phyloP scores from a whole-genome alignment of 1,284 basidiomycete genomes.

The Naganishia sp. region DNA sequence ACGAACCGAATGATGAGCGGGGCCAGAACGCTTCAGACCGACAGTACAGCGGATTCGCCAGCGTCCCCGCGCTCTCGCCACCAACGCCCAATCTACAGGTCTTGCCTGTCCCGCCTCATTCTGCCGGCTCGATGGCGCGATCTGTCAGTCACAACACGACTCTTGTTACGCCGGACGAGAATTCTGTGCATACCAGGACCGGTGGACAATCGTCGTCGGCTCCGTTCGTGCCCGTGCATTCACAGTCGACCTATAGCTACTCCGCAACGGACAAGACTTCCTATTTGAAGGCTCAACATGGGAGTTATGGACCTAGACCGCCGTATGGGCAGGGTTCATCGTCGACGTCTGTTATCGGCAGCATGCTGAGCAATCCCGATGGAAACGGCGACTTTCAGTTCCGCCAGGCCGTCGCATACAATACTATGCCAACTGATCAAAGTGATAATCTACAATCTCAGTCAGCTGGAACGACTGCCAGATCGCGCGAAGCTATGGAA shows the following conservation, averaged over 20 bases:
- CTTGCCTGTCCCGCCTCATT: background rate
- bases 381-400: background rate
- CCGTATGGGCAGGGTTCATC: background rate
- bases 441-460: conserved; percentile 29
- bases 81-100: conserved; percentile 6
- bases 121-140: conserved; percentile 1
- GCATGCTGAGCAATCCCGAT: background rate
- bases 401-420: background rate
- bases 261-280: background rate
- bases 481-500: background rate
- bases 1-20: background rate
- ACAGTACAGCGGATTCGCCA: background rate
- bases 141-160: conserved; percentile 11
- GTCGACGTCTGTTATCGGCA: background rate
- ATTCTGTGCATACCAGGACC: background rate
- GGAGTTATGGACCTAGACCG: background rate
- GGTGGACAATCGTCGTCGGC: background rate
- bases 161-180: conserved; percentile 21
- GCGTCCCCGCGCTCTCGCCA: conserved; percentile 19
- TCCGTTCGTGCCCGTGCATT: conserved; percentile 5
- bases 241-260: conserved; percentile 3
- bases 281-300: background rate
- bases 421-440: background rate
- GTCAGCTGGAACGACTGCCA: background rate
- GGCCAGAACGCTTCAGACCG: background rate